Base-by-base conservation (phyloP, 2,329 filamentous ascomycete species). In the Colletotrichum graminicola region DNA sequence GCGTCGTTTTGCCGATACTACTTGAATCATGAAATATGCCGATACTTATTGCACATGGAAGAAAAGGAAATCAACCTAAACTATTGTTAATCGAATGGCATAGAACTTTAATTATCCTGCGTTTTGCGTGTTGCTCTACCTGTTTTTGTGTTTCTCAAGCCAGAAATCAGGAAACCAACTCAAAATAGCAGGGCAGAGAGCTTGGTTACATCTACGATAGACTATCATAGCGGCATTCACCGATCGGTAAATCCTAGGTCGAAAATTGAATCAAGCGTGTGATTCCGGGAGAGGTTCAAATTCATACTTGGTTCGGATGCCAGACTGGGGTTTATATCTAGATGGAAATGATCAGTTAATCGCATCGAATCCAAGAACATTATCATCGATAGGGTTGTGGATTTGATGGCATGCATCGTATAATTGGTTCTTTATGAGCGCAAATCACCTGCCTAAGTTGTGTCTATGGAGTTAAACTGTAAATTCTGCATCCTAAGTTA, bases 331-430 rank as follows among this genome's bases (percentile, higher is more conserved):
- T 5, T 18, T 18, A 32, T 16, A 18, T 7, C 14, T 29, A 1
- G 10, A 1, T 18, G 1, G 5, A 47, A 8, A 45, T n/a, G 18
- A n/a, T 21, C 16, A 45, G 21, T 3, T 14, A n/a, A 4, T 0
- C n/a, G 45, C n/a, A 23, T 21, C 10, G 4, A 47, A 11, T 18
- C 26, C 26, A 21, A 52, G 14, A 29, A 52, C 3, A 26, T 7
- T 5, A 11, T 5, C 14, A 5, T 8, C 1, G 8, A 1, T 21
- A 21, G 23, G 8, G 1, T 8, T 32, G 1, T 3, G 23, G 2
- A 11, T 23, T 49, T 51, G 12, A 14, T 12, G 14, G 4, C 23
- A 26, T 49, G 18, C 1, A 26, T 26, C 49, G 16, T 18, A 18
- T 29, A 8, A 5, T 18, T 6, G 14, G 16, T 23, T 29, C 12